Percentiles rank a stretch among this genome's conserved stretches.
phyloP scores from a whole-genome alignment of 805 yeast species.

The Maudiozyma bulderi region DNA sequence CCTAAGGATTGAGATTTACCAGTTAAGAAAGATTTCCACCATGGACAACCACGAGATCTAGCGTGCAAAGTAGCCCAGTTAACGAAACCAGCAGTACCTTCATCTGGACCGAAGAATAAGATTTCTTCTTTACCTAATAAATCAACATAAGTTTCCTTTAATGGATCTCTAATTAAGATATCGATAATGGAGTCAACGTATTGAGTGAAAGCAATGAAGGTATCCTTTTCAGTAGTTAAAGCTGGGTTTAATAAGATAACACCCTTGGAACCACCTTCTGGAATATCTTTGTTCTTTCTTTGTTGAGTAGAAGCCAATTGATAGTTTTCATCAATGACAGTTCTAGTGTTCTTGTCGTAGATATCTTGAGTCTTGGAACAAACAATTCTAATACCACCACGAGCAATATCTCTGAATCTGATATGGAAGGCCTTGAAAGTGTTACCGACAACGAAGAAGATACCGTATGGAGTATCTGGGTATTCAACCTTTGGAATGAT shows the following conservation, averaged over 20 bases:
- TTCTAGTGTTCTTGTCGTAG: slow-evolving; percentile 73
- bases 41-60: slow-evolving; percentile 79
- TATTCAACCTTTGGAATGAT: slow-evolving; percentile 72
- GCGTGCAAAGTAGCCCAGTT: slow-evolving; percentile 98
- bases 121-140: slow-evolving; percentile 78
- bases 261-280: slow-evolving; percentile 98
- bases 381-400: slow-evolving; percentile 97
- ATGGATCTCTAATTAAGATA: slow-evolving; percentile 68
- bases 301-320: slow-evolving; percentile 94
- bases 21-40: slow-evolving; percentile 98
- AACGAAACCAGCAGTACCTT: slow-evolving; percentile 90
- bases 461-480: slow-evolving; percentile 88
- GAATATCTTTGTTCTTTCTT: slow-evolving; percentile 93
- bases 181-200: slow-evolving; percentile 88
- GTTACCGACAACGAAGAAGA: slow-evolving; percentile 91
- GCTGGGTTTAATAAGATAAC: slow-evolving; percentile 80
- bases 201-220: slow-evolving; percentile 80
- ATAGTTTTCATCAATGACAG: slow-evolving; percentile 91
- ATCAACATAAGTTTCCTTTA: slow-evolving; percentile 78
- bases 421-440: slow-evolving; percentile 97
- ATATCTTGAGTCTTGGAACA: slow-evolving; percentile 79
- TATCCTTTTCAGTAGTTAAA: slow-evolving; percentile 58
- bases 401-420: slow-evolving; percentile 91
- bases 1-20: slow-evolving; percentile 89
- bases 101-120: slow-evolving; percentile 97